Evolutionary conservation across 352 stramenopile species (phyloP).

Genomic region (Phytophthora kernoviae): DNA sequence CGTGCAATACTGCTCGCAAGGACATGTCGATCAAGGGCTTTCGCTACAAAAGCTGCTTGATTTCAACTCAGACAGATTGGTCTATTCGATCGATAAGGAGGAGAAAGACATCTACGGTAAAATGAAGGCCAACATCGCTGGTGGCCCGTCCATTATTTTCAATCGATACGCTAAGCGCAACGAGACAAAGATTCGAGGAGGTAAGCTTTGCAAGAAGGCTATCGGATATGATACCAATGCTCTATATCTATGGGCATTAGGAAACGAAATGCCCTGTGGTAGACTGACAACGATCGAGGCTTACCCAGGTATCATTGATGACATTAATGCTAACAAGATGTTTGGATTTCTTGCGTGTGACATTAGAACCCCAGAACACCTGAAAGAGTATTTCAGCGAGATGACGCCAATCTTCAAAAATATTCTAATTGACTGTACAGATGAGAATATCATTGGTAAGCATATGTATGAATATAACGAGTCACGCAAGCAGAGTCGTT

Average conservation of each 20-base stretch:
- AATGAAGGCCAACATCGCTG: too few species aligned
- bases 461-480: too few species aligned
- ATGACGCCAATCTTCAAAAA: background rate
- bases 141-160: too few species aligned
- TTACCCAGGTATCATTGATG: constrained; percentile 1
- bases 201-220: too few species aligned
- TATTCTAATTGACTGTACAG: too few species aligned
- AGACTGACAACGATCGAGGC: background rate
- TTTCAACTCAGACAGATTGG: constrained; percentile 6
- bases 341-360: background rate
- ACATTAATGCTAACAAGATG: constrained; percentile 1
- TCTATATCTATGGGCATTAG: too few species aligned
- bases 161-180: too few species aligned
- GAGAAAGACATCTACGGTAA: constrained; percentile 12
- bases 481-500: too few species aligned
- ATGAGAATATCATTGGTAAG: background rate
- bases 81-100: constrained; percentile 8
- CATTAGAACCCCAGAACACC: background rate
- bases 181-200: too few species aligned
- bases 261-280: constrained; percentile 12
- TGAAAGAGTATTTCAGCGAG: background rate
- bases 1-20: too few species aligned
- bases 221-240: too few species aligned
- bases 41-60: constrained; percentile 26
- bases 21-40: constrained; percentile 29